Evolutionary conservation across 1,284 basidiomycete species (phyloP), one percentile per base, ranked within the genome.

Genomic region (Ceratobasidium sp.): DNA sequence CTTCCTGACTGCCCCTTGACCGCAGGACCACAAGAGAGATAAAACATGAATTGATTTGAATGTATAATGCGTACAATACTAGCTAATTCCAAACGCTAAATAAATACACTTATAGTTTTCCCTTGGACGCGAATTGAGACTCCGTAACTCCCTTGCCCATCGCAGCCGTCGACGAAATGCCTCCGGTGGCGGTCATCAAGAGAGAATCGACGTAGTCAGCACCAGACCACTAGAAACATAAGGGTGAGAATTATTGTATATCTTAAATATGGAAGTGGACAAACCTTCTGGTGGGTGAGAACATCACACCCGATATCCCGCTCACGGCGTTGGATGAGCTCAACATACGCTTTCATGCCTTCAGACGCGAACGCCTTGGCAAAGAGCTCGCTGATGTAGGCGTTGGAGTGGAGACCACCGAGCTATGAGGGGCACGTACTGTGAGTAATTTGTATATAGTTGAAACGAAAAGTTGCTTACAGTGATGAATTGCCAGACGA

Each of bases 401-500:
- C 97, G 83, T 97, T 98, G 77, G 96, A 97, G 82, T 99, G 97
- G 67, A 98, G 86, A 76, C 98, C 98, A 72, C 89, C 97, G 74
- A 98, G 94, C 94, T 95, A 77, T 67, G 78, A 69, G 44, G 59
- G n/a, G 61, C 16, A 67, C 46, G 21, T 44, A 49, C 54, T 77
- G 59, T 66, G 64, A 18, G 23, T 35, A 26, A n/a, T n/a, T n/a
- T n/a, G n/a, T n/a, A n/a, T n/a, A n/a, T n/a, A n/a, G n/a, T n/a
- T n/a, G n/a, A 54, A 18, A 23, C 21, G 43, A 23, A 7, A 35
- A 14, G 23, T 7, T 43, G 85, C 92, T 80, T 73, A 95, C 93
- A 76, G 96, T 98, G 82, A 99, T 98, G 86, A 99, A 98, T 81
- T 98, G 97, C 96, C 96, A 98, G 74, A 93, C 91, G 81, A 96